Percentiles rank a stretch among this genome's conserved stretches.
phyloP scores from a whole-genome alignment of 208 protist species.

The Strigomonas galati region DNA sequence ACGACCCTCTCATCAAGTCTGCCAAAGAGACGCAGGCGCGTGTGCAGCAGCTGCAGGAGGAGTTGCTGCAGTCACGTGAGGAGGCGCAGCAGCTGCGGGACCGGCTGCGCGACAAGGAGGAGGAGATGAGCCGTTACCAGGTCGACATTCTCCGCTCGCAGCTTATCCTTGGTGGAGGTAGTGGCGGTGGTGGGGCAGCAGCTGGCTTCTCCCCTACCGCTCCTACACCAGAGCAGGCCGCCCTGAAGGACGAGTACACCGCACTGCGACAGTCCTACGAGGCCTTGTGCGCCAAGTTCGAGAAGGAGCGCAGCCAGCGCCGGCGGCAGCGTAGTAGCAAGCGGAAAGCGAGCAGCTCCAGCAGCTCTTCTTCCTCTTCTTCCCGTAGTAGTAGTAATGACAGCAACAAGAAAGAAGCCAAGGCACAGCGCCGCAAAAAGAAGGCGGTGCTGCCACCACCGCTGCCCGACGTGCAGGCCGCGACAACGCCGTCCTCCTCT shows the following conservation, averaged over 20 bases:
- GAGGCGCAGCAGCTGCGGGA: conserved; percentile 47
- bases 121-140: conserved; percentile 63
- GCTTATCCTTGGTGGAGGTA: conserved; percentile 20
- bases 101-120: conserved; percentile 57
- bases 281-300: conserved; percentile 39
- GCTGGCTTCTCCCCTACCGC: too few relatives aligned
- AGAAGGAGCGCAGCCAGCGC: conserved; percentile 20
- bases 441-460: background rate
- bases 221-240: conserved; percentile 10
- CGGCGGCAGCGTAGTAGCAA: conserved; percentile 10
- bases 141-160: conserved; percentile 66
- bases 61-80: conserved; percentile 38
- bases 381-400: conserved; percentile 7
- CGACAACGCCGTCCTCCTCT: background rate
- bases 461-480: background rate
- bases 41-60: conserved; percentile 59
- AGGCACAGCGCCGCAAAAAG: too few relatives aligned
- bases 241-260: conserved; percentile 38
- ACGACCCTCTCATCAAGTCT: conserved; percentile 68
- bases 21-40: conserved; percentile 74
- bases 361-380: conserved; percentile 11
- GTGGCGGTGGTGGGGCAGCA: conserved; percentile 13
- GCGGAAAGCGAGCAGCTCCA: conserved; percentile 4
- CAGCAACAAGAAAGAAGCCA: background rate
- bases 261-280: conserved; percentile 47